These are phyloP conservation scores for Jaapia argillacea DNA, from an alignment of 768 basidiomycete species.

Conservation along the genomic window DNA sequence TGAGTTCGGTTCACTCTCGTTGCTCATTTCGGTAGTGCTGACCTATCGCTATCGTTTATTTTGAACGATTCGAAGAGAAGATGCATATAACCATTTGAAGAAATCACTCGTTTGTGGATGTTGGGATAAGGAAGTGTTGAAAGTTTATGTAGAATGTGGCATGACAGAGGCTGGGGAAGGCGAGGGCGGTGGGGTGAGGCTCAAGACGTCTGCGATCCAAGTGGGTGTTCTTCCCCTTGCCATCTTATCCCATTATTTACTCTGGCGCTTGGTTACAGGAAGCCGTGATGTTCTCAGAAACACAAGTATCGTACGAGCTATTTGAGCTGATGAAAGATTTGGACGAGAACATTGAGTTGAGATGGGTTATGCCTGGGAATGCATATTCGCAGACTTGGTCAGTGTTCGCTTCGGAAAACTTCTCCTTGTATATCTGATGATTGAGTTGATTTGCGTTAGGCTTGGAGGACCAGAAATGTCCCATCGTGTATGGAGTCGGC, in stretches of 20 bases:
- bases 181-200: conserved; percentile 23
- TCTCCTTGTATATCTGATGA: neutral
- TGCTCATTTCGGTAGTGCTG: neutral
- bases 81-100: conserved; percentile 40
- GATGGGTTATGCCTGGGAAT: conserved; percentile 46
- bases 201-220: conserved; percentile 59
- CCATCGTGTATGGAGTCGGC: conserved; percentile 21
- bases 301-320: conserved; percentile 23
- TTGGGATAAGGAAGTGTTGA: conserved; percentile 63
- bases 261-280: too few species aligned
- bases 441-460: conserved; percentile 4
- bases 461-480: conserved; percentile 6
- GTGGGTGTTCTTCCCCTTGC: conserved; percentile 8
- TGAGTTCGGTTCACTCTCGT: conserved; percentile 10
- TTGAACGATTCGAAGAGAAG: conserved; percentile 32
- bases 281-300: conserved; percentile 48
- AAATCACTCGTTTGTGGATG: too few species aligned
- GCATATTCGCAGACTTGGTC: conserved; percentile 24
- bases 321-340: conserved; percentile 25
- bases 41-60: neutral
- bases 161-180: conserved; percentile 29
- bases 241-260: too few species aligned
- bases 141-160: conserved; percentile 52
- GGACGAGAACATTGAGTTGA: conserved; percentile 38
- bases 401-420: neutral